Evolutionary conservation across 2,329 filamentous ascomycete species (phyloP).

Genomic region (Penicillium crustosum): DNA sequence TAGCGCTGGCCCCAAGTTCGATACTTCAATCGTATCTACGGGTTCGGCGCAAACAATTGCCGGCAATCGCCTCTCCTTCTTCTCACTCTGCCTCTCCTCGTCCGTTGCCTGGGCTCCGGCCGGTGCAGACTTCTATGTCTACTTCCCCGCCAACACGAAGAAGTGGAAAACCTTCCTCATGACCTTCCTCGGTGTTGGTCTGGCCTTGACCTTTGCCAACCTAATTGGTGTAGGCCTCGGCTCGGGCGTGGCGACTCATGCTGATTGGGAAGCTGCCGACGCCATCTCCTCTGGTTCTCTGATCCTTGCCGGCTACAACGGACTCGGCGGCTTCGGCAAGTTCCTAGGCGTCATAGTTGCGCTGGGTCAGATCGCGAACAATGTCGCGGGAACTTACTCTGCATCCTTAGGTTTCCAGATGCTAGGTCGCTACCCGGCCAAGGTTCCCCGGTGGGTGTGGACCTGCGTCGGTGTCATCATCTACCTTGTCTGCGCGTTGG

Average conservation of each 20-base stretch:
- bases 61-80: neutral
- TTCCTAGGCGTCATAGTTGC: neutral
- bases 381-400: neutral
- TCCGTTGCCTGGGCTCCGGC: neutral
- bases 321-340: neutral
- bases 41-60: neutral
- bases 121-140: neutral
- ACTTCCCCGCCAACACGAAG: neutral
- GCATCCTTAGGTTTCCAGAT: neutral
- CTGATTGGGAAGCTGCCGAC: neutral
- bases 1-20: neutral
- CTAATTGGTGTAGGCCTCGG: neutral
- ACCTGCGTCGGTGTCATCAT: neutral
- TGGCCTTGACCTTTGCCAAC: neutral
- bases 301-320: neutral
- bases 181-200: neutral
- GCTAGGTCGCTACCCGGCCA: neutral
- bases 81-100: neutral
- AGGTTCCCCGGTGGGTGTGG: neutral
- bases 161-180: neutral
- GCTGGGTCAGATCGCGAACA: neutral
- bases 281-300: neutral
- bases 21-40: neutral
- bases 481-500: neutral
- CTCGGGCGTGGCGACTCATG: neutral